Base-by-base conservation (phyloP, 1,284 basidiomycete species). In the Takashimella tepidaria region DNA sequence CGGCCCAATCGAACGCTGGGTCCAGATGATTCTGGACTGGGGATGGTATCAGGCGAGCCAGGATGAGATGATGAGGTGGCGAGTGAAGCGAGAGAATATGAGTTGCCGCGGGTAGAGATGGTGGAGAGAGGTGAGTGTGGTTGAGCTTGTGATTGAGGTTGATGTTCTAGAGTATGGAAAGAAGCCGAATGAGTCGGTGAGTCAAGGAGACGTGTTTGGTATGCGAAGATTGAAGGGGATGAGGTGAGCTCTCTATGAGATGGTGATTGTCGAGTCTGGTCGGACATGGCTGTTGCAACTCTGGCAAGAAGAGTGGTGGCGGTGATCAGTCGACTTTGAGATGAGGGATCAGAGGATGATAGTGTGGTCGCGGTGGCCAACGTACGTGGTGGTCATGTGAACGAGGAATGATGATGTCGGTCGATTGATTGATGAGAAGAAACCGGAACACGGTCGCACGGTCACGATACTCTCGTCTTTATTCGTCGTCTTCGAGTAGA, bases 141-240 rank as follows among this genome's bases (percentile, higher is more conserved):
- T 4, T 41, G 25, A 43, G 42, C 42, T 21, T 47, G 16, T 20
- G 26, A 27, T 22, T 31, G 48, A 43, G 24, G 44, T 50, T 3
- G 41, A 22, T 24, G n/a, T n/a, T n/a, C n/a, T n/a, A n/a, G n/a
- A n/a, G n/a, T n/a, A n/a, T 43, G 51, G 3, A 63, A 59, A 21
- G 53, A 56, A 10, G 61, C 58, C 37, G 57, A 51, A 37, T 63
- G 52, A 11, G 21, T 43, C 5, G 42, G 42, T 21, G 42, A 43
- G 42, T 42, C 42, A 20, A 70, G 54, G 2, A 73, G 57, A 2
- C 69, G 59, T 6, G 70, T 67, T 48, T 69, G 67, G 53, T 72
- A 72, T 1, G 65, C 61, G 54, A 72, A 72, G 22, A 72, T 70
- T 12, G 65, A 66, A 21, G 67, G 62, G 10, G 70, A 66, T 13